These are phyloP conservation scores for Colletotrichum echinochloae DNA, from an alignment of 2,329 filamentous ascomycete genomes.

Conservation along the genomic window DNA sequence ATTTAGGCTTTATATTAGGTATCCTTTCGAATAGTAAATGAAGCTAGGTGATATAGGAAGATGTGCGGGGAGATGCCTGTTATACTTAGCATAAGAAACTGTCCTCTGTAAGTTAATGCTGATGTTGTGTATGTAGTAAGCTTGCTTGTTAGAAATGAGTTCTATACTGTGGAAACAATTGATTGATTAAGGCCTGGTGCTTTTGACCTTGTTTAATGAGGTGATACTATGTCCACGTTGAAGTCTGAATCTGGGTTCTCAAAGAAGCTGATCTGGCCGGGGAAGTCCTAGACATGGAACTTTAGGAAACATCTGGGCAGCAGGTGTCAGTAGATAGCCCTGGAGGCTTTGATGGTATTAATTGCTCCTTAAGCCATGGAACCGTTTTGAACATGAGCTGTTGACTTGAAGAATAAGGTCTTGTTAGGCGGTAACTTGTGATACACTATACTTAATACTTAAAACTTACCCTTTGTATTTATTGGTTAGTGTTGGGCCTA, in stretches of 20 bases:
- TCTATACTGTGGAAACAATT: too few species aligned
- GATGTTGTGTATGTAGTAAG: too few species aligned
- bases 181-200: too few species aligned
- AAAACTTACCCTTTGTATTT: constrained; percentile 93
- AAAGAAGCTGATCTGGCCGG: constrained; percentile 90
- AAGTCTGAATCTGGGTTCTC: constrained; percentile 79
- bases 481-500: neutral
- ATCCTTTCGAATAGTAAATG: too few species aligned
- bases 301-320: constrained; percentile 91
- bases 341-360: neutral
- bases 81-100: too few species aligned
- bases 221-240: constrained; percentile 74
- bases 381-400: constrained; percentile 92
- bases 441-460: constrained; percentile 98
- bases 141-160: too few species aligned
- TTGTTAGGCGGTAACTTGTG: constrained; percentile 97
- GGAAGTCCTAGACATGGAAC: constrained; percentile 98
- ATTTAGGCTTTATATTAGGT: too few species aligned
- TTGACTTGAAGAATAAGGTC: constrained; percentile 95
- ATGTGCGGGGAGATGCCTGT: too few species aligned
- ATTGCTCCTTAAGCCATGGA: constrained; percentile 82
- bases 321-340: constrained; percentile 5
- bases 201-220: too few species aligned
- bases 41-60: too few species aligned
- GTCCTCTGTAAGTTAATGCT: too few species aligned